phyloP scores from a whole-genome alignment of 768 basidiomycete genomes.

The Pulveroboletus sp. region DNA sequence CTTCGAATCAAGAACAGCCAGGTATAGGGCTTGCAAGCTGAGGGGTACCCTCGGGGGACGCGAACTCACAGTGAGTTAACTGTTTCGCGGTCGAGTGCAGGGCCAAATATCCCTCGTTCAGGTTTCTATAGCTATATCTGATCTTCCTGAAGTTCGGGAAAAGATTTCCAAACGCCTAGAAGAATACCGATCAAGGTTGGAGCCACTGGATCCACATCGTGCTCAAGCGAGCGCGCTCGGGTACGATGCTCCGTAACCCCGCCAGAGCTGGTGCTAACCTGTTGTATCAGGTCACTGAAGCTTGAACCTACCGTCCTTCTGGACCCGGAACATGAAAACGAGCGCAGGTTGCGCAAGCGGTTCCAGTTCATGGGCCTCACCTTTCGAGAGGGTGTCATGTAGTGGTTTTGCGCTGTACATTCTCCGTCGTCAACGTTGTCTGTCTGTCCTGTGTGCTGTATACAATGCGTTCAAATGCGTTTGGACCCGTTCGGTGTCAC shows the following conservation, averaged over 20 bases:
- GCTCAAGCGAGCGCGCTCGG: conserved; percentile 21
- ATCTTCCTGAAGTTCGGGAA: conserved; percentile 33
- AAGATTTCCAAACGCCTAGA: conserved; percentile 26
- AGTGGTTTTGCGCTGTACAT: conserved; percentile 2
- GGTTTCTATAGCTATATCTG: conserved; percentile 26
- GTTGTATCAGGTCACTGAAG: conserved; percentile 18
- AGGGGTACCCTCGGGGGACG: conserved; percentile 37
- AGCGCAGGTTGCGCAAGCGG: conserved; percentile 3
- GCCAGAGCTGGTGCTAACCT: conserved; percentile 1
- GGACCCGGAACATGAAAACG: conserved; percentile 5
- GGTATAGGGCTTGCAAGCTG: conserved; percentile 38
- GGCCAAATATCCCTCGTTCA: conserved; percentile 4
- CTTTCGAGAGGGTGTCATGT: conserved; percentile 20
- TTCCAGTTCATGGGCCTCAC: conserved; percentile 11
- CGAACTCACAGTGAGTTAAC: conserved; percentile 38
- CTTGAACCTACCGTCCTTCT: conserved; percentile 27
- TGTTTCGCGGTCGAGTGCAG: background rate
- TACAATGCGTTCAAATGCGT: conserved; percentile 7
- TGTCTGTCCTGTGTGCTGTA: background rate
- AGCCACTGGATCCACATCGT: conserved; percentile 16
- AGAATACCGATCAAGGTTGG: conserved; percentile 17
- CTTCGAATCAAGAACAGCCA: conserved; percentile 37
- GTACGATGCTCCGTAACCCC: conserved; percentile 8
- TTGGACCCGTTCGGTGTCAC: conserved; percentile 12
- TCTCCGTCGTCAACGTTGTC: background rate